Conservation (phyloP, 2,329 filamentous ascomycete species). For the Trichocomaceae sp. region DNA sequence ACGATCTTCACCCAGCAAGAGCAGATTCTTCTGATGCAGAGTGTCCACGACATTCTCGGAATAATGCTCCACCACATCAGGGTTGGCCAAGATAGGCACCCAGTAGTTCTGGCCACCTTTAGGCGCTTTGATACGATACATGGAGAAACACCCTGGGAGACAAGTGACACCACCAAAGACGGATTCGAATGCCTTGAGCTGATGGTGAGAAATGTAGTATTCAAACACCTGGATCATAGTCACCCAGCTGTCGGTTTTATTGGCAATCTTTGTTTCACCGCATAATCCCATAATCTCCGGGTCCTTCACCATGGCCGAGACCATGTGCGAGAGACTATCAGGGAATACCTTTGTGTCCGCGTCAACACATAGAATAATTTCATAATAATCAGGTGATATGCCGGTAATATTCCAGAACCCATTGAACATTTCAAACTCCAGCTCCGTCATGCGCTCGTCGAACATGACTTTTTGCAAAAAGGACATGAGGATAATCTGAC, state of each 20-base stretch:
- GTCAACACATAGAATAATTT: slow-evolving; percentile 97
- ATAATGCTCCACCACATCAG: slow-evolving; percentile 97
- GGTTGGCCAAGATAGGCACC: slow-evolving; percentile 97
- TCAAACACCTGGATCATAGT: slow-evolving; percentile 98
- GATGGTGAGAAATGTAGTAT: slow-evolving; percentile 93
- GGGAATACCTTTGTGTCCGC: slow-evolving; percentile 99
- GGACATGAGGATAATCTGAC: slow-evolving; percentile 98
- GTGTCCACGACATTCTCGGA: slow-evolving; percentile 99
- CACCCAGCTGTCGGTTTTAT: slow-evolving; percentile 92
- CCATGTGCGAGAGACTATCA: slow-evolving; percentile 96
- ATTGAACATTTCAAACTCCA: slow-evolving; percentile 99
- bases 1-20: slow-evolving; percentile 87
- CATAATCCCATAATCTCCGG: slow-evolving; percentile 99
- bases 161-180: slow-evolving; percentile 99
- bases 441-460: slow-evolving; percentile 97
- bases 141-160: slow-evolving; percentile 97
- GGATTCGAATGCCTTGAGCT: slow-evolving; percentile 94
- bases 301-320: slow-evolving; percentile 98
- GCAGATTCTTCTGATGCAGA: slow-evolving; percentile 92
- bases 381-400: slow-evolving; percentile 96
- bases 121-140: slow-evolving; percentile 99
- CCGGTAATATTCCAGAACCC: slow-evolving; percentile 98
- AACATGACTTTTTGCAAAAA: slow-evolving; percentile 99
- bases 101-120: slow-evolving; percentile 99
- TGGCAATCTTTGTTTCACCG: slow-evolving; percentile 98